Evolutionary conservation across 805 yeast genomes (phyloP).

Genomic region (Suhomyces canberraensis): DNA sequence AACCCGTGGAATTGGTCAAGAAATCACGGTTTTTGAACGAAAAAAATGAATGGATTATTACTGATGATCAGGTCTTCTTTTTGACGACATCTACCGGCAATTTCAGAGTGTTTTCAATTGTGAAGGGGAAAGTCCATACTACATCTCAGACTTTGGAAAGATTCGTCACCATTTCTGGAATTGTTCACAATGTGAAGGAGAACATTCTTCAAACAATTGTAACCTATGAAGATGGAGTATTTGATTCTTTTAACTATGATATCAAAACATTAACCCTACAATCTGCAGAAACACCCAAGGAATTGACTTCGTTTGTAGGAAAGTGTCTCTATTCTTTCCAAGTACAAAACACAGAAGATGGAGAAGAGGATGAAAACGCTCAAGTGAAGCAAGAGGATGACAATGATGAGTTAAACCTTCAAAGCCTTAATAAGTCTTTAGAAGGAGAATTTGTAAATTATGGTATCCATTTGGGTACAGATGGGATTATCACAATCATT

Average conservation of each 20-base stretch:
- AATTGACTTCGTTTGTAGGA: conserved; percentile 16
- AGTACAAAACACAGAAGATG: conserved; percentile 17
- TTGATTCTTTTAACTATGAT: conserved; percentile 13
- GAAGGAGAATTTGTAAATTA: conserved; percentile 29
- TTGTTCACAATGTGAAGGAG: background rate
- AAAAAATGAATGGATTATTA: conserved; percentile 8
- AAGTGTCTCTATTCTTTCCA: conserved; percentile 21
- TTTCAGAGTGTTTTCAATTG: conserved; percentile 1
- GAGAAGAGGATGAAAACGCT: conserved; percentile 8
- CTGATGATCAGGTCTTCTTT: conserved; percentile 1
- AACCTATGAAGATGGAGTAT: conserved; percentile 19
- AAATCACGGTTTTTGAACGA: conserved; percentile 8
- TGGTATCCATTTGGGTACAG: conserved; percentile 17
- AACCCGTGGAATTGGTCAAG: background rate
- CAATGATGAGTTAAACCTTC: background rate
- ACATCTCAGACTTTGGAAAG: conserved; percentile 1
- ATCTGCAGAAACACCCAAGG: conserved; percentile 2
- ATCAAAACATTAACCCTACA: conserved; percentile 1
- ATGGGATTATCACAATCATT: conserved; percentile 20
- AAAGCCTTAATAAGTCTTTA: conserved; percentile 4
- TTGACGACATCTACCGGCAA: conserved; percentile 9
- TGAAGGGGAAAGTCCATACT: background rate
- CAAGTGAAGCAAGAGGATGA: conserved; percentile 1
- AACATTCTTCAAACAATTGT: conserved; percentile 10
- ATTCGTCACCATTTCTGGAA: conserved; percentile 3